phyloP scores from a whole-genome alignment of 495 filamentous ascomycete genomes.

The Neurospora sp. region DNA sequence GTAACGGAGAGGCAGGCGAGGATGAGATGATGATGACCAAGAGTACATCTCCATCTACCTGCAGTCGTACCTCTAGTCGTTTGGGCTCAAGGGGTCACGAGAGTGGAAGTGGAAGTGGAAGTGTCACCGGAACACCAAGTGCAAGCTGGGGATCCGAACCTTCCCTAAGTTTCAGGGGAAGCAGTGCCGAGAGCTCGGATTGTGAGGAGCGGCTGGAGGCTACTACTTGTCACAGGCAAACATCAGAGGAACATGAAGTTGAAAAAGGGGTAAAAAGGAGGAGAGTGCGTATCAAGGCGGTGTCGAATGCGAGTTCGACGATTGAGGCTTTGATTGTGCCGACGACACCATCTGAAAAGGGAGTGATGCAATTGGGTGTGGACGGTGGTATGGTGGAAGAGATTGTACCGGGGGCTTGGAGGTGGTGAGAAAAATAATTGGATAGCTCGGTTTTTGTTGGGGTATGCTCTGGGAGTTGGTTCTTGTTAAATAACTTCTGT shows the following conservation, averaged over 20 bases:
- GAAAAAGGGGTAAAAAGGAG: neutral
- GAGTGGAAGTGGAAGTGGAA: neutral
- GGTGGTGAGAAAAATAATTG: conserved; percentile 2
- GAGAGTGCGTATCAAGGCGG: neutral
- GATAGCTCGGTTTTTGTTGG: neutral
- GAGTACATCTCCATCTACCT: too few relatives aligned
- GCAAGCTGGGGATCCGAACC: neutral
- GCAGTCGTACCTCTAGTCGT: neutral
- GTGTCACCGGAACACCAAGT: neutral
- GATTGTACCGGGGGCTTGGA: conserved; percentile 11
- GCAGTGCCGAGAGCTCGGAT: neutral
- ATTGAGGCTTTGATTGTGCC: neutral
- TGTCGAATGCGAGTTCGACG: neutral
- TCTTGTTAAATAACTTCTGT: neutral
- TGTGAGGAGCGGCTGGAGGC: neutral
- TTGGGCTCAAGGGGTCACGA: neutral
- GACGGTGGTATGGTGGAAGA: neutral
- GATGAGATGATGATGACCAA: too few relatives aligned
- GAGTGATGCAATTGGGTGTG: conserved; percentile 1
- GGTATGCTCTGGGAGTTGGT: neutral
- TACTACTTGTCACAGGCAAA: too few relatives aligned
- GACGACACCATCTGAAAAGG: neutral
- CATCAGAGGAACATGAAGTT: neutral
- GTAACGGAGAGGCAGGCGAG: too few relatives aligned
- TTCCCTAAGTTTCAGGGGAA: neutral